A percentile compares a stretch with the other conserved stretches of the same genome.
Conservation (phyloP, 176 grass and related monocot genomes). For the Thalia dealbata region DNA sequence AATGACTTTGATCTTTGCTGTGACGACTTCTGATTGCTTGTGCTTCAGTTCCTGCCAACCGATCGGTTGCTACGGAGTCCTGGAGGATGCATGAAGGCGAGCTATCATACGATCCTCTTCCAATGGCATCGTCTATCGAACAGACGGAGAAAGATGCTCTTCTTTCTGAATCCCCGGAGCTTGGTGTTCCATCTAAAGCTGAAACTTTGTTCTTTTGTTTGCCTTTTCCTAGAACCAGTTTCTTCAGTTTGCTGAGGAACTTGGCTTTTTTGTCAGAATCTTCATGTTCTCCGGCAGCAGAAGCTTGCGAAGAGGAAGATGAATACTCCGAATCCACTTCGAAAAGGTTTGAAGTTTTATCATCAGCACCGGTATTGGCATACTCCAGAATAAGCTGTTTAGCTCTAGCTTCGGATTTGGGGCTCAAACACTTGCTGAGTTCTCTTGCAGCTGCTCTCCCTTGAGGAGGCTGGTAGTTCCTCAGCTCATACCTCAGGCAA, state of each 20-base stretch:
- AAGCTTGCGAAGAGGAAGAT: conserved; percentile 23
- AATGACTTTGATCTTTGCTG: not conserved
- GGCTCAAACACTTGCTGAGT: conserved; percentile 70
- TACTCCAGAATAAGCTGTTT: conserved; percentile 73
- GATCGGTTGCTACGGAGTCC: not conserved
- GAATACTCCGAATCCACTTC: conserved; percentile 8
- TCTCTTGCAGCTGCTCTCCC: conserved; percentile 28
- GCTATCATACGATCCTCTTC: conserved; percentile 1
- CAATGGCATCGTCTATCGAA: not conserved
- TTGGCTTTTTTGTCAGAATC: conserved; percentile 33
- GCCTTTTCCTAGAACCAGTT: conserved; percentile 29
- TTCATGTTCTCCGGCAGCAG: conserved; percentile 2
- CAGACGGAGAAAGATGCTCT: not conserved
- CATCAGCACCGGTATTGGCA: conserved; percentile 28
- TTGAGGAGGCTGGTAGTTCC: conserved; percentile 19
- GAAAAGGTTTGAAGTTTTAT: conserved; percentile 17
- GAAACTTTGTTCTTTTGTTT: not conserved
- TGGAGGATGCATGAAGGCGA: not conserved
- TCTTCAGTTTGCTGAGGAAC: conserved; percentile 60
- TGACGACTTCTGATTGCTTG: not conserved
- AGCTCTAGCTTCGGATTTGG: conserved; percentile 50
- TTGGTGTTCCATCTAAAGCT: not conserved
- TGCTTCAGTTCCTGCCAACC: not conserved
- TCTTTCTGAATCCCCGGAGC: not conserved
- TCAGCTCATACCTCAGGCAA: conserved; percentile 68